Evolutionary conservation across 2,329 filamentous ascomycete genomes (phyloP).

Genomic region (Diaporthe batatas): DNA sequence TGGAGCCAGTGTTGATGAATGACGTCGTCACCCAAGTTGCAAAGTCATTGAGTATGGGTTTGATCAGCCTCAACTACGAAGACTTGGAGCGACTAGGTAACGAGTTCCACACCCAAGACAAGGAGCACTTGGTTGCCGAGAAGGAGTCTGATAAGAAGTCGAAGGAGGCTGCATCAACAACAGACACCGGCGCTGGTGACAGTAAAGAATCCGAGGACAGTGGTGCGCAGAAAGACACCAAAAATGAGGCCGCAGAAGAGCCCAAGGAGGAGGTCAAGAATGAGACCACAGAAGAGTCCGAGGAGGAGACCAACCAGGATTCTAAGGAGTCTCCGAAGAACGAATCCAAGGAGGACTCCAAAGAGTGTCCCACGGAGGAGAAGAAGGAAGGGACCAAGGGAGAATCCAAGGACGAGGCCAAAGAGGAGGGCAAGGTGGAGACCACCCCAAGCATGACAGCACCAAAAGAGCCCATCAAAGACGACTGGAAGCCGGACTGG

Average conservation of each 20-base stretch:
- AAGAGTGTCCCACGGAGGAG: too few relatives aligned
- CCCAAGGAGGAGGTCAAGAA: too few relatives aligned
- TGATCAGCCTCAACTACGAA: not conserved
- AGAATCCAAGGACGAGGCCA: too few relatives aligned
- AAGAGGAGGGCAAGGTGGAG: not conserved
- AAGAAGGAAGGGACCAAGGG: too few relatives aligned
- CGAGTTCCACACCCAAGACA: slow-evolving; percentile 6
- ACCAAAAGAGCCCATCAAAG: not conserved
- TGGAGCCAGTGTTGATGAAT: not conserved
- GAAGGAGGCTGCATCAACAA: not conserved
- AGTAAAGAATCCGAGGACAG: too few relatives aligned
- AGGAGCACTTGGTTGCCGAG: not conserved
- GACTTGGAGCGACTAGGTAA: not conserved
- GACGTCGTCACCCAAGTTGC: not conserved
- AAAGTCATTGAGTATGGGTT: not conserved
- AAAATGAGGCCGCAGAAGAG: too few relatives aligned
- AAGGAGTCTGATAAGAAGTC: not conserved
- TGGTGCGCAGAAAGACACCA: not conserved
- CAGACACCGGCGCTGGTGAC: not conserved
- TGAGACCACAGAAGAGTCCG: too few relatives aligned
- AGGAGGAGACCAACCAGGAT: too few relatives aligned
- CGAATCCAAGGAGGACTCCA: too few relatives aligned
- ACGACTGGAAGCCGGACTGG: slow-evolving; percentile 7
- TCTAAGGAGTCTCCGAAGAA: too few relatives aligned
- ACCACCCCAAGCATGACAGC: not conserved